A percentile compares a stretch with the other conserved stretches of the same genome.
phyloP scores from a whole-genome alignment of 2,329 filamentous ascomycete species.

The Neurospora crassa region DNA sequence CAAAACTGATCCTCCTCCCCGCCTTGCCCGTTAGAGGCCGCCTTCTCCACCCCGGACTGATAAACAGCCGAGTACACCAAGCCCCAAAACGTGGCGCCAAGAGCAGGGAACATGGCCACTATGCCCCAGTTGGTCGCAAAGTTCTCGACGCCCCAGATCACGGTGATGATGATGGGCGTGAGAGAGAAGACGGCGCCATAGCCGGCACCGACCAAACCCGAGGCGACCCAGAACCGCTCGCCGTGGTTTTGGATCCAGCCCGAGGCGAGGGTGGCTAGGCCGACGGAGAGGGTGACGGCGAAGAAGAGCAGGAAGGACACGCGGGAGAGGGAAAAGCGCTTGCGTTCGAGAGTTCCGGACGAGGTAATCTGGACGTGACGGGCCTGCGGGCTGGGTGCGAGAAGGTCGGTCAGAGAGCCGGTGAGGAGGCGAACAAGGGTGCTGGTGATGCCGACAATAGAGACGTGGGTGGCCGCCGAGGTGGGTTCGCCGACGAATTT shows the following conservation, averaged over 20 bases:
- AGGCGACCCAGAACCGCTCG: constrained; percentile 77
- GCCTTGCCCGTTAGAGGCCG: constrained; percentile 21
- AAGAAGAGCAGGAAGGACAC: constrained; percentile 71
- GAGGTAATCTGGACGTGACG: constrained; percentile 42
- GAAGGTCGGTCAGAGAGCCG: constrained; percentile 77
- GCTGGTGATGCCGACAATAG: constrained; percentile 81
- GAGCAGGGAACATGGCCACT: constrained; percentile 80
- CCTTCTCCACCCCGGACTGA: constrained; percentile 50
- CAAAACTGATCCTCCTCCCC: constrained; percentile 53
- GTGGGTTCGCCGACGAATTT: constrained; percentile 35
- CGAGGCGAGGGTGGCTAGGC: constrained; percentile 68
- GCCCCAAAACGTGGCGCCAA: constrained; percentile 84
- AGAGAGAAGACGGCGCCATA: constrained; percentile 89
- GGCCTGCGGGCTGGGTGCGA: constrained; percentile 60
- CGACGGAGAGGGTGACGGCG: constrained; percentile 62
- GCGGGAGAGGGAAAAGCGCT: constrained; percentile 58
- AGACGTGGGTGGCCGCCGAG: constrained; percentile 78
- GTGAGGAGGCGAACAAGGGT: constrained; percentile 86
- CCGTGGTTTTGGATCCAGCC: constrained; percentile 65
- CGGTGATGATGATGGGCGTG: constrained; percentile 85
- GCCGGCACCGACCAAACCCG: constrained; percentile 74
- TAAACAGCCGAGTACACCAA: constrained; percentile 79
- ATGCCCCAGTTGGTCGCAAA: constrained; percentile 98
- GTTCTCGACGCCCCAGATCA: constrained; percentile 97
- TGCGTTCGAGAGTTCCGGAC: constrained; percentile 10